Base-by-base conservation (phyloP, 2,329 filamentous ascomycete genomes). In the Fusarium hainanense region DNA sequence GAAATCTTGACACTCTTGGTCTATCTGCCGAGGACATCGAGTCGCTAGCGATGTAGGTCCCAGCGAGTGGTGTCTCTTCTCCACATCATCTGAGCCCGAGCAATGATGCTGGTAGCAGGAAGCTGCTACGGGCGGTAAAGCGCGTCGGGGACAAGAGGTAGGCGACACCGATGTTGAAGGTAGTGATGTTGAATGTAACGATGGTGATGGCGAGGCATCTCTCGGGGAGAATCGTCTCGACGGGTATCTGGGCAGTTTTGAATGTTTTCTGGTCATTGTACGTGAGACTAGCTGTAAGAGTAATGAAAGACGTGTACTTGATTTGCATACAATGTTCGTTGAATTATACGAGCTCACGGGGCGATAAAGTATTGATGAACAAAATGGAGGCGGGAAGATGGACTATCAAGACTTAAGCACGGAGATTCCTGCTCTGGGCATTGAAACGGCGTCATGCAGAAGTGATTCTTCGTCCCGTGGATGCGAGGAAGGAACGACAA, bases 1-100 rank as follows among this genome's bases (percentile, higher is more conserved):
- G 3, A 12, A 4, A 18, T 9, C 4, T 10, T 7, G 4, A 13
- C 4, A n/a, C 20, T n/a, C 7, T 20, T 20, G 9, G 2, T 7
- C 23, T 51, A 7, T 25, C 18, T 14, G 34, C 9, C 6, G 32
- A n/a, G 23, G n/a, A 12, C 7, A 18, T 18, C 11, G 23, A 25
- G 6, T 3, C 14, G 7, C 20, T 23, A 18, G 18, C 9, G 34
- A 4, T 37, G 34, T 2, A 12, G 5, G n/a, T n/a, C 3, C 10
- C 34, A 0, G 18, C 34, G 2, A 12, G 23, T 7, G 12, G n/a
- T 16, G n/a, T 21, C 49, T 34, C 25, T 51, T 41, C 5, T 51
- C 49, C 7, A 51, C 3, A 12, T 51, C 49, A 5, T 27, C 10
- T 14, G 11, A 12, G 18, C 6, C 23, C 1, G 34, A 13, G 13